These are phyloP conservation scores for Ceratobasidium sp. DNA, from an alignment of 1,284 basidiomycete species.

Conservation along the genomic window DNA sequence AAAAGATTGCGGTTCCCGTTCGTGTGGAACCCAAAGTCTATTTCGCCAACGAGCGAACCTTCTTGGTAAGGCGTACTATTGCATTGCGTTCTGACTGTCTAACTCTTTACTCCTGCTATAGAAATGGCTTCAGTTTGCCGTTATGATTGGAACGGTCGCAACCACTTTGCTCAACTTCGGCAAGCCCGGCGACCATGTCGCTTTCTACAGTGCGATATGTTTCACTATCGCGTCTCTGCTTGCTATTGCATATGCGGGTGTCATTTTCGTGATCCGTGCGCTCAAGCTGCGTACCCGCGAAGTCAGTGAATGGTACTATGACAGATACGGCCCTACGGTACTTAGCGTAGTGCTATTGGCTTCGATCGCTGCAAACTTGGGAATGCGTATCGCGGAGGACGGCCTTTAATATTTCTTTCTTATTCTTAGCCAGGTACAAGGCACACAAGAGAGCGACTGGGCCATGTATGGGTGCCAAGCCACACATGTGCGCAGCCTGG, in stretches of 20 bases:
- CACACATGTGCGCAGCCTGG: background rate
- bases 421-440: background rate
- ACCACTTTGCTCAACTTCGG: conserved; percentile 91
- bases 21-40: conserved; percentile 97
- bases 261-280: conserved; percentile 87
- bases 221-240: conserved; percentile 91
- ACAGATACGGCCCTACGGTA: conserved; percentile 79
- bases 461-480: background rate
- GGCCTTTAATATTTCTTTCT: conserved; percentile 5
- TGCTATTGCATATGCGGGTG: conserved; percentile 85
- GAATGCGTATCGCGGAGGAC: conserved; percentile 37
- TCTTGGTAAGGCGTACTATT: conserved; percentile 61
- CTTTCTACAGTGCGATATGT: conserved; percentile 80
- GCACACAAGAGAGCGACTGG: background rate
- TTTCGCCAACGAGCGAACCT: conserved; percentile 95
- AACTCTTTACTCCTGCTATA: conserved; percentile 49
- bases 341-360: conserved; percentile 73
- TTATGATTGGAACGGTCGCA: conserved; percentile 86
- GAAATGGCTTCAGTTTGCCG: conserved; percentile 94
- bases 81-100: conserved; percentile 36
- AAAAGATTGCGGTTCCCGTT: conserved; percentile 89
- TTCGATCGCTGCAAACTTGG: conserved; percentile 78
- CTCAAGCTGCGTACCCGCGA: conserved; percentile 74
- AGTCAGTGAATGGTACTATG: conserved; percentile 76
- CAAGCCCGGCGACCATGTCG: conserved; percentile 72